Percentiles rank a stretch among this genome's conserved stretches.
Evolutionary conservation across 2,329 filamentous ascomycete species (phyloP).

Genomic region (Elsinoe arachidis): DNA sequence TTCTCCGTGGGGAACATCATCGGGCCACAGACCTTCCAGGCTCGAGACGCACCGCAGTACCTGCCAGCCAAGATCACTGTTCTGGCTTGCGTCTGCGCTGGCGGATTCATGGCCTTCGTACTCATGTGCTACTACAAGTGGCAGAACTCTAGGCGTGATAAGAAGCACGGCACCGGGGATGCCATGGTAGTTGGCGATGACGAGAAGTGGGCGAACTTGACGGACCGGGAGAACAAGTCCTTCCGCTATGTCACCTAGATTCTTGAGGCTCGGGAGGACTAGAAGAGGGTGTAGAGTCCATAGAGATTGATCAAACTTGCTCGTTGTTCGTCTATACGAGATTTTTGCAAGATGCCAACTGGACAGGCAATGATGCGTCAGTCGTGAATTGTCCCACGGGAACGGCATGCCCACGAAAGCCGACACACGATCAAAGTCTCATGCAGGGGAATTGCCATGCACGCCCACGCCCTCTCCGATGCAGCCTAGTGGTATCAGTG

Average conservation of each 20-base stretch:
- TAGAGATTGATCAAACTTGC: neutral
- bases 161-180: constrained; percentile 20
- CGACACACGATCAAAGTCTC: too few relatives aligned
- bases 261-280: too few relatives aligned
- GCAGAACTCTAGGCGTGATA: constrained; percentile 26
- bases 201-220: constrained; percentile 34
- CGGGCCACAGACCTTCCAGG: constrained; percentile 29
- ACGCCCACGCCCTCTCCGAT: too few relatives aligned
- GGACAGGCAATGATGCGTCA: too few relatives aligned
- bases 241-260: constrained; percentile 41
- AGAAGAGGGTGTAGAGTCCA: neutral
- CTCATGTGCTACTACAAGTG: constrained; percentile 43
- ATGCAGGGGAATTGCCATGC: too few relatives aligned
- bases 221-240: constrained; percentile 48
- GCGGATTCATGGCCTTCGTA: constrained; percentile 28
- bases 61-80: constrained; percentile 32
- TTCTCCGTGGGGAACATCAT: constrained; percentile 28
- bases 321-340: neutral
- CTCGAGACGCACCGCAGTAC: constrained; percentile 27
- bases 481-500: too few relatives aligned
- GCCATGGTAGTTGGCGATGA: constrained; percentile 21
- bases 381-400: too few relatives aligned
- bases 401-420: too few relatives aligned
- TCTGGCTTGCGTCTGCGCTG: constrained; percentile 2
- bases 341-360: too few relatives aligned